phyloP scores from a whole-genome alignment of 257 asterid genomes.

The Solanum chiquidenum region DNA sequence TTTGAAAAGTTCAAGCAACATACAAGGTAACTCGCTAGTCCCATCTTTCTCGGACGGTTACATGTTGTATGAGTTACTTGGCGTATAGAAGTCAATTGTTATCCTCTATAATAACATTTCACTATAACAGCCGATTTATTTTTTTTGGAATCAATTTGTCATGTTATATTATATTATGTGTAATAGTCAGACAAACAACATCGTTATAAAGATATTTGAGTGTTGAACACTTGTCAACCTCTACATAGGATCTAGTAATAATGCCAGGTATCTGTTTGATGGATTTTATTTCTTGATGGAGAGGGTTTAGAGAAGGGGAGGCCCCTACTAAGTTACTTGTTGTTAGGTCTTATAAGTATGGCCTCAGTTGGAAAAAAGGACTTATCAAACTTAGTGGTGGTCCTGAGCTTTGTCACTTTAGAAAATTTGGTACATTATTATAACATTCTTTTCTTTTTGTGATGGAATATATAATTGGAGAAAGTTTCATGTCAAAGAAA shows the following conservation, averaged over 20 bases:
- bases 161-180: neutral
- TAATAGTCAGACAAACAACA: neutral
- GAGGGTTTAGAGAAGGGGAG: neutral
- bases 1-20: neutral
- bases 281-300: neutral
- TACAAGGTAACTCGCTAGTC: neutral
- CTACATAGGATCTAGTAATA: neutral
- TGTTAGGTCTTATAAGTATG: conserved; percentile 1
- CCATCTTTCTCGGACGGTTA: too few species aligned
- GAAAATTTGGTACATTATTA: neutral
- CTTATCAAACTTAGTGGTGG: neutral
- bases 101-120: neutral
- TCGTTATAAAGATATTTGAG: neutral
- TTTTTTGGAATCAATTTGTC: neutral
- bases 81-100: neutral
- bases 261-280: neutral
- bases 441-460: neutral
- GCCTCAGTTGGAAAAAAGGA: neutral
- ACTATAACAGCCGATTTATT: neutral
- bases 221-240: neutral
- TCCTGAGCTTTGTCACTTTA: neutral
- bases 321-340: conserved; percentile 13
- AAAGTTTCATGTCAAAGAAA: neutral
- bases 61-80: neutral
- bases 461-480: neutral